phyloP scores from a whole-genome alignment of 1,139 yeast genomes.

The Yamadazyma sp. region DNA sequence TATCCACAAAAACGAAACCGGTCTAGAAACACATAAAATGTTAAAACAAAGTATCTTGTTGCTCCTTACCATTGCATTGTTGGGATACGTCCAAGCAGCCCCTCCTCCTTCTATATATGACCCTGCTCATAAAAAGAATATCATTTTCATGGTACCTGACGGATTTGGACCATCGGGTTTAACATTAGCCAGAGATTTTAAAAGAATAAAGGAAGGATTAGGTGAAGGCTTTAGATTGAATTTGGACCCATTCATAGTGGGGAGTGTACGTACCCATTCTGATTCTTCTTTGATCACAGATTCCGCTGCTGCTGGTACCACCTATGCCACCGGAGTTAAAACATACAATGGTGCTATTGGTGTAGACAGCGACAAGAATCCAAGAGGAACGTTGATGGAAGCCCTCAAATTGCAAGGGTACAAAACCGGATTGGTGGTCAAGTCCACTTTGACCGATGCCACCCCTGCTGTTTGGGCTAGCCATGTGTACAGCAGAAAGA shows the following conservation, averaged over 20 bases:
- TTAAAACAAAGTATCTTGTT: constrained; percentile 2
- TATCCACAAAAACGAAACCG: background rate
- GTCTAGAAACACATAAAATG: background rate
- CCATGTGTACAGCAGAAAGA: constrained; percentile 64
- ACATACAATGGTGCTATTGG: constrained; percentile 85
- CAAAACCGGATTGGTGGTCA: constrained; percentile 81
- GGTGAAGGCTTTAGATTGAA: constrained; percentile 50
- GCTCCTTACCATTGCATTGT: constrained; percentile 2
- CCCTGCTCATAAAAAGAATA: constrained; percentile 36
- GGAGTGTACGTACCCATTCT: constrained; percentile 77
- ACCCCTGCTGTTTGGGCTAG: constrained; percentile 83
- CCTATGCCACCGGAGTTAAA: constrained; percentile 77
- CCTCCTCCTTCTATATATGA: constrained; percentile 7
- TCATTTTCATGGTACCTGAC: constrained; percentile 85
- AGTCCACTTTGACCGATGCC: constrained; percentile 60
- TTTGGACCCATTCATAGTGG: constrained; percentile 68
- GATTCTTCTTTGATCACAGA: constrained; percentile 74
- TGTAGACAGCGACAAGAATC: constrained; percentile 57
- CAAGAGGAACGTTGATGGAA: constrained; percentile 83
- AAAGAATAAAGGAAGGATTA: constrained; percentile 56
- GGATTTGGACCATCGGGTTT: constrained; percentile 91
- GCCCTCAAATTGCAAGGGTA: constrained; percentile 79
- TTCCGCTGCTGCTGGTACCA: constrained; percentile 95
- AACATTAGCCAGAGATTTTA: constrained; percentile 70
- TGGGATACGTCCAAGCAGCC: constrained; percentile 3